Evolutionary conservation across 2,329 filamentous ascomycete genomes (phyloP), one percentile per base, ranked within the genome.

Genomic region (Hysterium pulicare): DNA sequence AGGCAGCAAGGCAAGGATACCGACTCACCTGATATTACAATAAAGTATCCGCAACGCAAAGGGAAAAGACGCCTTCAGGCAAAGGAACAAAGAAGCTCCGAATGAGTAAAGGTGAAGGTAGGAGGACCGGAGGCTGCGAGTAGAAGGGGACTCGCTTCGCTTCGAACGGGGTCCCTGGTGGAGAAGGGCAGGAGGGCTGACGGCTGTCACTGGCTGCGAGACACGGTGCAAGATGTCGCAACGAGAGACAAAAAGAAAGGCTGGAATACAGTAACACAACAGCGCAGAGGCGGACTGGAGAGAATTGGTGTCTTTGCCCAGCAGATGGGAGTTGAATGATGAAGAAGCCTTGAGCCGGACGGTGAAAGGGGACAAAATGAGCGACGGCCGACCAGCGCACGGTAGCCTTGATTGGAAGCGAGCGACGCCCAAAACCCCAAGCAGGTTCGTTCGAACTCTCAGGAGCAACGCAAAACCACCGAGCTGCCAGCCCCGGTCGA

Each of bases 101-200:
- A 45, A 51, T 49, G n/a, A n/a, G n/a, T 47, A 51, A 59, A 60
- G 55, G 55, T 36, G 58, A 58, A 54, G 58, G 57, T 48, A 51
- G 50, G 46, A 44, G 42, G 49, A 38, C 15, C 17, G 34, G 51
- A 42, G 44, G 52, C 50, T 49, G 42, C 43, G 55, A 54, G 45
- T 50, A 57, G 33, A 44, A 53, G 48, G 46, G 48, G 35, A 54
- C 55, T 62, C 56, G 61, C 54, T 58, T 56, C 50, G 55, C 48
- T 21, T 39, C 49, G 51, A 53, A 46, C 45, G 54, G 50, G 51
- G 35, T 47, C 42, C 49, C 9, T 51, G 51, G 53, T 48, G 51
- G 51, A 48, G 55, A 47, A 49, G 49, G 49, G 44, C 44, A 42
- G 19, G 15, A 28, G 24, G 24, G 7, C 24, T 28, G 24, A 8